phyloP scores from a whole-genome alignment of 2,329 filamentous ascomycete species.

The Colletotrichum zoysiae region DNA sequence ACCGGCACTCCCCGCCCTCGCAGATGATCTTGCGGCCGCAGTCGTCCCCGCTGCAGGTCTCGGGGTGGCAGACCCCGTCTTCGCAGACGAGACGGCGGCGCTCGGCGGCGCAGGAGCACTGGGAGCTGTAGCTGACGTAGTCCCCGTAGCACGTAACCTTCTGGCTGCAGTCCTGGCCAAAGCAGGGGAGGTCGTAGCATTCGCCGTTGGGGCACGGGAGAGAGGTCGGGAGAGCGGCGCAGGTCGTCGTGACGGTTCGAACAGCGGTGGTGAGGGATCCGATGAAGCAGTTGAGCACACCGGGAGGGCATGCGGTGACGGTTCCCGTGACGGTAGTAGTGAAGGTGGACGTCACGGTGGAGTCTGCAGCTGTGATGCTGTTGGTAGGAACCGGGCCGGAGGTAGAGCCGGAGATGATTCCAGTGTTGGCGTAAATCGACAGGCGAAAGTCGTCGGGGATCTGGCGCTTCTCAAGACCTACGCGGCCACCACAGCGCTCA shows the following conservation, averaged over 20 bases:
- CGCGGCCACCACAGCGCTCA: constrained; percentile 57
- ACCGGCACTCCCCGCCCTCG: constrained; percentile 26
- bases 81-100: constrained; percentile 47
- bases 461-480: constrained; percentile 31
- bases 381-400: not conserved
- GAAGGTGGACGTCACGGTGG: constrained; percentile 24
- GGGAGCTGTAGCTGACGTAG: constrained; percentile 46
- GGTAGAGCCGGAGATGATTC: not conserved
- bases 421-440: constrained; percentile 6
- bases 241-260: constrained; percentile 34
- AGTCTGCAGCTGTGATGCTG: not conserved
- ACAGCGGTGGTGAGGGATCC: constrained; percentile 25
- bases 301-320: constrained; percentile 19
- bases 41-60: constrained; percentile 40
- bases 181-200: constrained; percentile 35
- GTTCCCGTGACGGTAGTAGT: constrained; percentile 24
- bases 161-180: constrained; percentile 19
- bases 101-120: constrained; percentile 52
- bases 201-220: constrained; percentile 17
- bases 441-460: constrained; percentile 11
- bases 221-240: constrained; percentile 5
- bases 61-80: constrained; percentile 36
- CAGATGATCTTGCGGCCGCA: constrained; percentile 25
- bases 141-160: constrained; percentile 40
- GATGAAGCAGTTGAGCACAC: constrained; percentile 1